These are phyloP conservation scores for Dendrostoma leiphaemia DNA, from an alignment of 2,329 filamentous ascomycete genomes.

Conservation along the genomic window DNA sequence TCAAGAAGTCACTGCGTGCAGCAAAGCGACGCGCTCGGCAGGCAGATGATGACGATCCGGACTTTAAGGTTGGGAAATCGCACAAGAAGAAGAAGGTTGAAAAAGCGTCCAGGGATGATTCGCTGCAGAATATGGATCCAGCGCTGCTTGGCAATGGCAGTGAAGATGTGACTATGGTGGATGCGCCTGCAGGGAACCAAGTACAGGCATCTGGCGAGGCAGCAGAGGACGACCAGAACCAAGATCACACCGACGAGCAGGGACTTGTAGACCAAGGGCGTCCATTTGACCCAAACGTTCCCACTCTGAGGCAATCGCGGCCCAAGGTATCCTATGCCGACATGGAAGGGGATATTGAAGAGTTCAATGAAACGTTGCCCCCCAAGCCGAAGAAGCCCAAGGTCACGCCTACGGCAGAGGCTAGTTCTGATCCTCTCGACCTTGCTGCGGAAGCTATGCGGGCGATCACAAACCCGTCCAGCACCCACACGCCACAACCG, in stretches of 20 bases:
- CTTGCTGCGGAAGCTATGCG: conserved; percentile 31
- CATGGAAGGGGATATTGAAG: conserved; percentile 39
- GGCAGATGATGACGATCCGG: conserved; percentile 53
- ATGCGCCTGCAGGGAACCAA: conserved; percentile 16
- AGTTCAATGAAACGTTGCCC: conserved; percentile 39
- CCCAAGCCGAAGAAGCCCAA: conserved; percentile 17
- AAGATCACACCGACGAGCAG: conserved; percentile 1
- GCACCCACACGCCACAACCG: background rate
- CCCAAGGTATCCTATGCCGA: conserved; percentile 52
- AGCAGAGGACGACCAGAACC: conserved; percentile 6
- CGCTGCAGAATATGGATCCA: conserved; percentile 50
- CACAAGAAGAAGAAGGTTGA: conserved; percentile 39
- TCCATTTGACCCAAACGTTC: conserved; percentile 44
- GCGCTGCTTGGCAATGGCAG: conserved; percentile 37
- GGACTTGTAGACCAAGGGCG: conserved; percentile 19
- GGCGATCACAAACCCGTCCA: conserved; percentile 23
- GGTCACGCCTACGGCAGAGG: conserved; percentile 6
- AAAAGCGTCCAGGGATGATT: conserved; percentile 30
- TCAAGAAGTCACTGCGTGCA: conserved; percentile 53
- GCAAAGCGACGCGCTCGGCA: conserved; percentile 52
- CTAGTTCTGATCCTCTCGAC: conserved; percentile 28
- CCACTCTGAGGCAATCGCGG: conserved; percentile 50
- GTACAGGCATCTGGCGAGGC: conserved; percentile 4
- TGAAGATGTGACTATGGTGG: conserved; percentile 20
- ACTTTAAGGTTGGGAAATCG: conserved; percentile 45